Conservation (phyloP, 179 eudicot genomes). For the Gypsophila paniculata region DNA sequence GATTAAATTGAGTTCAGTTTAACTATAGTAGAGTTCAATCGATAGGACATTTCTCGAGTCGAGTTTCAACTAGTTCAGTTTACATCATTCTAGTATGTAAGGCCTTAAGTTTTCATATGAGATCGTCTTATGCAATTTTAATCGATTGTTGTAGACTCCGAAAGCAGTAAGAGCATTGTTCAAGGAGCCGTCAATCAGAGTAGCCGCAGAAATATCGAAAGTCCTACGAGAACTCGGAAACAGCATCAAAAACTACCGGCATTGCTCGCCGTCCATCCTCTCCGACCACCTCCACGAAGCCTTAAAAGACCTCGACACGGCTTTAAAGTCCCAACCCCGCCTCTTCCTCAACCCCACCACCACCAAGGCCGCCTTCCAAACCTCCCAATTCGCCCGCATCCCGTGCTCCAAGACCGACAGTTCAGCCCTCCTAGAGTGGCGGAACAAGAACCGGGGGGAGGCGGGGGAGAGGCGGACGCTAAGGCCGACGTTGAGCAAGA, state of each 20-base stretch:
- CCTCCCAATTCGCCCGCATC: conserved; percentile 20
- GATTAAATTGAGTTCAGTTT: no score
- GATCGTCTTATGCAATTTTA: neutral
- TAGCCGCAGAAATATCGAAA: conserved; percentile 44
- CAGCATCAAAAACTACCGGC: conserved; percentile 42
- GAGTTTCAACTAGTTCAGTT: no score
- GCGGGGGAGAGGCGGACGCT: conserved; percentile 32
- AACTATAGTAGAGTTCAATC: no score
- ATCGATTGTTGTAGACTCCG: conserved; percentile 29
- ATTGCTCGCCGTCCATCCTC: conserved; percentile 48
- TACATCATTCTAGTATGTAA: no score
- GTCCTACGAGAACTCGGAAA: conserved; percentile 36
- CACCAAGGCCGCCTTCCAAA: conserved; percentile 12
- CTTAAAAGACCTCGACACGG: conserved; percentile 42
- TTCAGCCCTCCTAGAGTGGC: conserved; percentile 36
- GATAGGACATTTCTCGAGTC: no score
- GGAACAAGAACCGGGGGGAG: conserved; percentile 20
- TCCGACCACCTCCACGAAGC: conserved; percentile 48
- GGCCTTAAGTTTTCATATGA: neutral
- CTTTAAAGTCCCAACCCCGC: conserved; percentile 49
- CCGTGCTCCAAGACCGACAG: conserved; percentile 57
- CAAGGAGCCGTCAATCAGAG: conserved; percentile 38
- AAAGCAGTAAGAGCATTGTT: conserved; percentile 44
- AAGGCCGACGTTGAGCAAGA: conserved; percentile 66
- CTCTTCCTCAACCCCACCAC: conserved; percentile 43